phyloP scores from a whole-genome alignment of 2,329 filamentous ascomycete species.

The Coleophoma crateriformis region DNA sequence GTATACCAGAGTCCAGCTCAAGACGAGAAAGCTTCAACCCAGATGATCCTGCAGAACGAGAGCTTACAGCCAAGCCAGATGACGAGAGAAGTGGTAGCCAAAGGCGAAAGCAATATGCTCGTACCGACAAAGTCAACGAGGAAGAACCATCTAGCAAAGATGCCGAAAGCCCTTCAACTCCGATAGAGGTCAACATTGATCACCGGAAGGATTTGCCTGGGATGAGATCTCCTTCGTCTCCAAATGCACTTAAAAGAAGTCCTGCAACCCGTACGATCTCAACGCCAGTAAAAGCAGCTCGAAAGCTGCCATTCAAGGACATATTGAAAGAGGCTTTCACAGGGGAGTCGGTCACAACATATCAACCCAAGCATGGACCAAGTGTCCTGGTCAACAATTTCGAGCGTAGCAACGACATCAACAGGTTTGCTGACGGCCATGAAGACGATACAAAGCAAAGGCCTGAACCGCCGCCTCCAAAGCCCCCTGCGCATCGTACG shows the following conservation, averaged over 20 bases:
- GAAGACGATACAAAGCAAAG: slow-evolving; percentile 1
- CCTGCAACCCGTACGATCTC: slow-evolving; percentile 46
- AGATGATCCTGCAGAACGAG: slow-evolving; percentile 13
- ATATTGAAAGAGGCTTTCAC: slow-evolving; percentile 56
- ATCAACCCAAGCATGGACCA: slow-evolving; percentile 10
- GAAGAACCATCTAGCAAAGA: slow-evolving; percentile 21
- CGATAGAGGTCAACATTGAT: slow-evolving; percentile 15
- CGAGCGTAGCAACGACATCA: slow-evolving; percentile 12
- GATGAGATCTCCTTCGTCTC: slow-evolving; percentile 12
- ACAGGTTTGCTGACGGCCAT: slow-evolving; percentile 12
- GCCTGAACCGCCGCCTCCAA: slow-evolving; percentile 6
- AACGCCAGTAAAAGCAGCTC: slow-evolving; percentile 40
- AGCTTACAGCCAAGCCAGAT: slow-evolving; percentile 8
- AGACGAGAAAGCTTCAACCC: slow-evolving; percentile 19
- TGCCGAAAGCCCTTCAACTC: slow-evolving; percentile 18
- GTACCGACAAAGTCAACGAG: slow-evolving; percentile 12
- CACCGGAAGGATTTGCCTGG: background rate
- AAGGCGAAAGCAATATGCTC: slow-evolving; percentile 8
- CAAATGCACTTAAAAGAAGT: slow-evolving; percentile 45
- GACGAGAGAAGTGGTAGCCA: slow-evolving; percentile 5
- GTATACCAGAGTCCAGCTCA: slow-evolving; percentile 24
- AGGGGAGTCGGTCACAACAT: slow-evolving; percentile 45
- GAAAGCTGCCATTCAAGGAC: slow-evolving; percentile 50
- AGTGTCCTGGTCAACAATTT: slow-evolving; percentile 13
- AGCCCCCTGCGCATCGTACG: slow-evolving; percentile 4